Conservation (phyloP, 2,329 filamentous ascomycete species). For the Keithomyces neogunnii region DNA sequence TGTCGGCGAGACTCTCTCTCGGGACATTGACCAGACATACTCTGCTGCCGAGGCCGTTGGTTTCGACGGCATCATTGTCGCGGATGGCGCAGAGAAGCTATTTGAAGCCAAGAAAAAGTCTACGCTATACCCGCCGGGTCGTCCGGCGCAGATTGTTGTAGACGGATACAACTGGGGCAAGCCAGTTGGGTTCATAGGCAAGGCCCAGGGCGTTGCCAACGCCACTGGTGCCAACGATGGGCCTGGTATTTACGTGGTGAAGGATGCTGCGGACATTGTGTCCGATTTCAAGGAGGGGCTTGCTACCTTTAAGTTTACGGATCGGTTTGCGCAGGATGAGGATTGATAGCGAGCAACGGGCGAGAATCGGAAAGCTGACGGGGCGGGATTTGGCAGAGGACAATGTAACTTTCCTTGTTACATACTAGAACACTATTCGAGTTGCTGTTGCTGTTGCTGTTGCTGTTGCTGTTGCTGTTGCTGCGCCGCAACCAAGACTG, state of each 20-base stretch:
- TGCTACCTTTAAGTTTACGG: constrained; percentile 56
- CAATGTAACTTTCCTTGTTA: too few relatives aligned
- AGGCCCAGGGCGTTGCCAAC: constrained; percentile 25
- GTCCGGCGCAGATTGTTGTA: constrained; percentile 54
- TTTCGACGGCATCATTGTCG: constrained; percentile 57
- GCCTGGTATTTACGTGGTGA: constrained; percentile 32
- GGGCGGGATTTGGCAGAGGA: too few relatives aligned
- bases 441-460: too few relatives aligned
- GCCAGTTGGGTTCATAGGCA: constrained; percentile 54
- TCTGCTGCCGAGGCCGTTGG: constrained; percentile 51
- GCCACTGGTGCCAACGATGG: constrained; percentile 34
- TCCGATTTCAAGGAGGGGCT: constrained; percentile 48
- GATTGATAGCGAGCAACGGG: background rate
- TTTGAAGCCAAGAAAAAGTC: constrained; percentile 37
- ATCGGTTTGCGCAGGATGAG: constrained; percentile 52
- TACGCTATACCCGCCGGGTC: constrained; percentile 53
- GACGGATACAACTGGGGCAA: constrained; percentile 63
- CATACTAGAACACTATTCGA: too few relatives aligned
- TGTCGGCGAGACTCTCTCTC: constrained; percentile 48
- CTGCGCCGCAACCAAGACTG: too few relatives aligned
- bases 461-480: too few relatives aligned
- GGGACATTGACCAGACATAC: constrained; percentile 56
- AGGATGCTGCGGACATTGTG: constrained; percentile 29
- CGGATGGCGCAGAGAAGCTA: constrained; percentile 41
- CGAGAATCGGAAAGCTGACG: too few relatives aligned